phyloP scores from a whole-genome alignment of 2,329 filamentous ascomycete species.

The Mollisia scopiformis region DNA sequence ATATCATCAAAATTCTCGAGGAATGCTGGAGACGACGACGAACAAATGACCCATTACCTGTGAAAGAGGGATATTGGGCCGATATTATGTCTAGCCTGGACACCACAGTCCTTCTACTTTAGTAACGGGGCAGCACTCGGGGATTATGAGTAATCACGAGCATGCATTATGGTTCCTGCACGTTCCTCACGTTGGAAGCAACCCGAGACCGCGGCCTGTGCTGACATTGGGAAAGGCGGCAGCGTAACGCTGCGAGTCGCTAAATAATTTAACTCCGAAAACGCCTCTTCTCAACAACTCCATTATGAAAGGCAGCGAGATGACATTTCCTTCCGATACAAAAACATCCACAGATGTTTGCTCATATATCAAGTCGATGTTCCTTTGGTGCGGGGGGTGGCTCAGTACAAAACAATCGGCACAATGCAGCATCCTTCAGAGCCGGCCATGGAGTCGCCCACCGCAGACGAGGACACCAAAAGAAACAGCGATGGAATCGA shows the following conservation, averaged over 20 bases:
- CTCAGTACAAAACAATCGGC: too few relatives aligned
- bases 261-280: background rate
- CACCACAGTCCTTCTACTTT: background rate
- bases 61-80: background rate
- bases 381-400: too few relatives aligned
- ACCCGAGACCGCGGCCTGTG: too few relatives aligned
- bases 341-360: too few relatives aligned
- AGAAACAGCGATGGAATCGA: background rate
- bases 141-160: too few relatives aligned
- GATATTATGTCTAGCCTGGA: background rate
- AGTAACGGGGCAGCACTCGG: background rate
- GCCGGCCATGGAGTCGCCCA: too few relatives aligned
- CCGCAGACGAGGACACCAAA: background rate
- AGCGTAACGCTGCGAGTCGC: background rate
- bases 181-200: background rate
- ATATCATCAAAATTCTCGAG: conserved; percentile 16
- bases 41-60: background rate
- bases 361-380: too few relatives aligned
- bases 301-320: background rate
- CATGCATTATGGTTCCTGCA: too few relatives aligned
- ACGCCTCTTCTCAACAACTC: background rate
- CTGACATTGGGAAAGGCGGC: background rate
- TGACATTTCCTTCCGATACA: background rate
- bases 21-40: conserved; percentile 19
- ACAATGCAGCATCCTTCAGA: too few relatives aligned